These are phyloP conservation scores for Sugiyamaella americana DNA, from an alignment of 805 yeast species.

Conservation along the genomic window DNA sequence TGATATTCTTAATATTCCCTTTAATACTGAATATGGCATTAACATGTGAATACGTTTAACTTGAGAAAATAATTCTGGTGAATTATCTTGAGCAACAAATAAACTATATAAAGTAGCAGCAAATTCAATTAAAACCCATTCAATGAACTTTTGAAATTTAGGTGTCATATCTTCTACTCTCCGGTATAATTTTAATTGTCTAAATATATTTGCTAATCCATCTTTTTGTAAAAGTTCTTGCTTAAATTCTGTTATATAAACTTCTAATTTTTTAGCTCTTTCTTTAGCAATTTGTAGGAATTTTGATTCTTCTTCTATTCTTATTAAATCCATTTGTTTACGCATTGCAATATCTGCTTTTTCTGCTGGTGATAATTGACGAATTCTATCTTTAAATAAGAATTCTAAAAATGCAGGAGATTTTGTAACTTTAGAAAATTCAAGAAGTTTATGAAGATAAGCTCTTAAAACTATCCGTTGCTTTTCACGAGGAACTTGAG, in stretches of 20 bases:
- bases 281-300: constrained; percentile 66
- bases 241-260: constrained; percentile 56
- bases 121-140: constrained; percentile 76
- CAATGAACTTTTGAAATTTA: constrained; percentile 60
- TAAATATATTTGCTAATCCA: constrained; percentile 56
- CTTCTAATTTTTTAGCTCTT: constrained; percentile 48
- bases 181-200: constrained; percentile 54
- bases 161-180: constrained; percentile 57
- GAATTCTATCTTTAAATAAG: constrained; percentile 38
- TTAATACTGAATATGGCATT: constrained; percentile 75
- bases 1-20: constrained; percentile 71
- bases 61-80: constrained; percentile 69
- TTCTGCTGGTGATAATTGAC: constrained; percentile 39
- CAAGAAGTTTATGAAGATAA: constrained; percentile 50
- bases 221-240: constrained; percentile 44
- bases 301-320: constrained; percentile 56
- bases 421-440: constrained; percentile 50
- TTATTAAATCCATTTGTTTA: constrained; percentile 52
- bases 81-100: constrained; percentile 73
- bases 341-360: constrained; percentile 53
- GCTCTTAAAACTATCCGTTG: constrained; percentile 73
- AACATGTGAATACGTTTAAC: constrained; percentile 63
- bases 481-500: constrained; percentile 59
- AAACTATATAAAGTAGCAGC: constrained; percentile 80
- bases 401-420: constrained; percentile 51